Evolutionary conservation across 108 stramenopile species (phyloP), one percentile per base, ranked within the genome.

Genomic region (Thalassiosira profunda): DNA sequence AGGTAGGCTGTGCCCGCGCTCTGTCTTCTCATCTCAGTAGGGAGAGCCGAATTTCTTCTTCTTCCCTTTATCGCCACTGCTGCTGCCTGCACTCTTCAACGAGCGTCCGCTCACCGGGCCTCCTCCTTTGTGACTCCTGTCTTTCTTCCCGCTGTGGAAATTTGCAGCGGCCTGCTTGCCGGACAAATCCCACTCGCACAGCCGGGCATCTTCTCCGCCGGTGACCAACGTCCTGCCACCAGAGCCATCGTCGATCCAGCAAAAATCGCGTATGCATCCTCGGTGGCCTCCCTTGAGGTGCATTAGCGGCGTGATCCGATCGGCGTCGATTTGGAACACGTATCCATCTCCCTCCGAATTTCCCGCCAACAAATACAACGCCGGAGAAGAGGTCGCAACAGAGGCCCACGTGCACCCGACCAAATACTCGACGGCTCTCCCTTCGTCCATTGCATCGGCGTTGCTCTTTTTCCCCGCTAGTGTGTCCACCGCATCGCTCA

Each of bases 191-290:
- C 93, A 95, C 63, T 90, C 89, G 51, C 89, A 90, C 52, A 95
- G 47, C 58, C 93, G 76, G 21, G 93, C 90, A 80, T 95, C 93
- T 73, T 95, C 93, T 1, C 90, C 93, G 15, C 74, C 93, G 12
- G 93, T 92, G 8, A 90, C 65, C 60, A 94, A 72, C 35, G 45
- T 58, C 34, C 15, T 47, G n/a, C 42, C 58, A 45, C 63, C 62
- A 21, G 18, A 23, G 3, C 43, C 56, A 37, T 60, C 73, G 24
- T 79, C 56, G 4, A 83, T 33, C 46, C 75, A 68, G 40, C 55
- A 55, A 79, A 90, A 95, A 30, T 77, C 85, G 14, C 94, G 89
- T 40, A 95, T 74, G 44, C 85, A 86, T 44, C 89, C 91, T 52
- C 73, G 65, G 49, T 95, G 94, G 3, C 94, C 94, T 21, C 87